Evolutionary conservation across 257 asterid genomes (phyloP).

Genomic region (Jasminum sambac): DNA sequence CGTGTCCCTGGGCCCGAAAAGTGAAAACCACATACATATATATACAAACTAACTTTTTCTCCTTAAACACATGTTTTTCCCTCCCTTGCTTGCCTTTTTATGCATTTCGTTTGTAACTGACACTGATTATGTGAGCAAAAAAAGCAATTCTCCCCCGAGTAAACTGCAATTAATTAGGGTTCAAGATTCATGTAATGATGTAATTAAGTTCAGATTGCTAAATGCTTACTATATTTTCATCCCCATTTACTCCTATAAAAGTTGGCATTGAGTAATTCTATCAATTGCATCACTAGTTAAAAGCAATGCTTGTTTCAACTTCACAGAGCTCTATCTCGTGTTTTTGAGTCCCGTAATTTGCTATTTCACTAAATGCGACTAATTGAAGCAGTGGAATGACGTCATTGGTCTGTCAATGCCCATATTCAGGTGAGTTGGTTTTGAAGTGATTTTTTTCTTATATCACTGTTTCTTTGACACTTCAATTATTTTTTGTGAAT

Average conservation of each 20-base stretch:
- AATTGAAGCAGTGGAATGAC: background rate
- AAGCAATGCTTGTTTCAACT: slow-evolving; percentile 22
- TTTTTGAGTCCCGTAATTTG: background rate
- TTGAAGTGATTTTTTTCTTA: background rate
- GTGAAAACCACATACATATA: too few relatives aligned
- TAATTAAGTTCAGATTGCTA: slow-evolving; percentile 18
- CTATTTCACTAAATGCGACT: slow-evolving; percentile 15
- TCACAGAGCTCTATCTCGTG: background rate
- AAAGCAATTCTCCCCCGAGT: slow-evolving; percentile 31
- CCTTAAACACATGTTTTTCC: slow-evolving; percentile 1
- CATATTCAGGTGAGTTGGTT: slow-evolving; percentile 24
- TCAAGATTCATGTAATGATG: slow-evolving; percentile 19
- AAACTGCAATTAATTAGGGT: slow-evolving; percentile 34
- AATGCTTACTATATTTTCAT: slow-evolving; percentile 6
- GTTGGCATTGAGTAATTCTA: background rate
- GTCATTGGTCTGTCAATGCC: slow-evolving; percentile 21
- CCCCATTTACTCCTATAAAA: slow-evolving; percentile 26
- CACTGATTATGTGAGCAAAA: slow-evolving; percentile 23
- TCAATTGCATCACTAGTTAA: slow-evolving; percentile 18
- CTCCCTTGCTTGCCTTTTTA: slow-evolving; percentile 6
- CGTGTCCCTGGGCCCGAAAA: background rate
- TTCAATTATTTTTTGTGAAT: too few relatives aligned
- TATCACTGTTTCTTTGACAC: too few relatives aligned
- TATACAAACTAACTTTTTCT: background rate
- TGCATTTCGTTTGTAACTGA: slow-evolving; percentile 27